phyloP scores from a whole-genome alignment of 495 filamentous ascomycete species.

The Parachaetomium inaequale region DNA sequence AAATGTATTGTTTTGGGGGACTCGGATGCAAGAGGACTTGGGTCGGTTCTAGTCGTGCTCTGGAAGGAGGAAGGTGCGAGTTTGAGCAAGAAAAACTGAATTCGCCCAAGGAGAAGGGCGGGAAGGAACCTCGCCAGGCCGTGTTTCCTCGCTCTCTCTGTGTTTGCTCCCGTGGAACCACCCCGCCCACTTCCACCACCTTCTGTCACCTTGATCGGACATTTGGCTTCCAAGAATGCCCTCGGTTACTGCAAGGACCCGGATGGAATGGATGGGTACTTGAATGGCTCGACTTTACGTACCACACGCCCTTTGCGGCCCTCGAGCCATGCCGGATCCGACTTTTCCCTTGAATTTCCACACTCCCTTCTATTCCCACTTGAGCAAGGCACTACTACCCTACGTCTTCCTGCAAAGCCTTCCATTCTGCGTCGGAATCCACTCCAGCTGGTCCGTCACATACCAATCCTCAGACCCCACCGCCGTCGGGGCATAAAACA shows the following conservation, averaged over 20 bases:
- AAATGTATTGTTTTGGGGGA: no score
- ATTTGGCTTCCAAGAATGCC: neutral
- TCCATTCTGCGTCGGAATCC: slow-evolving; percentile 37
- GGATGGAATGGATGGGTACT: no score
- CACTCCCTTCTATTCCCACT: no score
- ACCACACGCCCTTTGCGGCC: no score
- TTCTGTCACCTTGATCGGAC: neutral
- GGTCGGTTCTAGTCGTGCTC: no score
- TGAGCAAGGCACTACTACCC: slow-evolving; percentile 9
- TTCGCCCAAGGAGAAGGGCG: neutral
- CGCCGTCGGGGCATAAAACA: slow-evolving; percentile 55
- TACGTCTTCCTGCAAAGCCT: slow-evolving; percentile 29
- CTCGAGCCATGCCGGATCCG: no score
- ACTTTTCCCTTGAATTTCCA: no score
- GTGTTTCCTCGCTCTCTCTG: neutral
- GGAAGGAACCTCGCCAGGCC: neutral
- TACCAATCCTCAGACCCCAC: slow-evolving; percentile 55
- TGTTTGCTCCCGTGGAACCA: slow-evolving; percentile 1
- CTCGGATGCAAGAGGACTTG: no score
- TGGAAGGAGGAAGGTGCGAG: neutral
- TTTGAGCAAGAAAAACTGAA: neutral
- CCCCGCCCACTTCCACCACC: neutral
- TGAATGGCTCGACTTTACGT: no score
- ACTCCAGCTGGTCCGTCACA: slow-evolving; percentile 20
- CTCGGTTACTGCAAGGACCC: neutral